Percentiles rank a stretch among this genome's conserved stretches.
Conservation (phyloP, 345 rosid genomes). For the Citropsis articulata region DNA sequence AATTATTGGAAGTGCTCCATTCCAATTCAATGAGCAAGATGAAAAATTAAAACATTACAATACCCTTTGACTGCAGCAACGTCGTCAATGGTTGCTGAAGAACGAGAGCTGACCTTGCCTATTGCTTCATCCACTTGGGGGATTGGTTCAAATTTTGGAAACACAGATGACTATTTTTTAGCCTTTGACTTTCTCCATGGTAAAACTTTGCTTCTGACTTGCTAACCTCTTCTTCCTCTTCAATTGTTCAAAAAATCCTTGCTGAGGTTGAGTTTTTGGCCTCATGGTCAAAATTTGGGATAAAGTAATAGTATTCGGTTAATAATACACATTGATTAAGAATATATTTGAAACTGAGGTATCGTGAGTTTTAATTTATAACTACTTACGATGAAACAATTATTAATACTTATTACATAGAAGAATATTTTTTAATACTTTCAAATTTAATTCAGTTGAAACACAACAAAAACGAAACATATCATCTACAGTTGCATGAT, state of each 20-base stretch:
- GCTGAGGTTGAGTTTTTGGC: background rate
- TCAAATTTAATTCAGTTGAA: no score
- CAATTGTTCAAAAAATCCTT: background rate
- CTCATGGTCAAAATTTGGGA: background rate
- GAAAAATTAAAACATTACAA: background rate
- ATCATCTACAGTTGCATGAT: no score
- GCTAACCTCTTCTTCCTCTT: background rate
- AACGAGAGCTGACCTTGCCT: constrained; percentile 8
- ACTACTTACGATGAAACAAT: no score
- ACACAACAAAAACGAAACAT: no score
- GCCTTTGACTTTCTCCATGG: background rate
- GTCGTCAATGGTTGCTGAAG: constrained; percentile 10
- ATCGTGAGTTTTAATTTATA: no score
- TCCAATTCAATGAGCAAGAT: constrained; percentile 19
- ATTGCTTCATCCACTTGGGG: constrained; percentile 13
- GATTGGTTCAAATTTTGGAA: constrained; percentile 1
- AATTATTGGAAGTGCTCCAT: background rate
- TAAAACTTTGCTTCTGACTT: constrained; percentile 19
- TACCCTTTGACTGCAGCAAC: background rate
- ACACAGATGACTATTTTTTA: background rate
- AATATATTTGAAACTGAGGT: no score
- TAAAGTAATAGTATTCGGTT: no score
- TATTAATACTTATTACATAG: no score
- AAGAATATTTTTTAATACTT: no score
- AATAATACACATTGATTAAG: background rate